These are phyloP conservation scores for Populus hybrid DNA, from an alignment of 441 rosid species.

Conservation along the genomic window DNA sequence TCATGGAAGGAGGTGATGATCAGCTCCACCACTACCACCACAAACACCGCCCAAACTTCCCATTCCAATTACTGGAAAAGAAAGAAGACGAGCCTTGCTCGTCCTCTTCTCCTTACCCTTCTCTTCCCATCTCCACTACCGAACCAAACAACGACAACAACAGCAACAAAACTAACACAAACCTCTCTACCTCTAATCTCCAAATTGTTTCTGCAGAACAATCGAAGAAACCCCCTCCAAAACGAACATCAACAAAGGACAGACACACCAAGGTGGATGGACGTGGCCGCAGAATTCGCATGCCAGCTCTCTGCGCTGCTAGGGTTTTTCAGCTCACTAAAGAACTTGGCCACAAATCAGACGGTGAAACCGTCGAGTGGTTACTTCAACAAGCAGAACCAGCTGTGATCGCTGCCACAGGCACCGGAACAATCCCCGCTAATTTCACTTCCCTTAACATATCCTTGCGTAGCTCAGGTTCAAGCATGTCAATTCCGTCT, in stretches of 20 bases:
- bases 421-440: conserved; percentile 94
- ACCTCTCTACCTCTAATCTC: conserved; percentile 26
- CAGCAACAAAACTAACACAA: conserved; percentile 17
- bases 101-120: conserved; percentile 57
- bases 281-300: conserved; percentile 89
- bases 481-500: conserved; percentile 79
- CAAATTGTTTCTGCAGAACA: conserved; percentile 27
- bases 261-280: conserved; percentile 96
- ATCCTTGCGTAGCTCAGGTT: conserved; percentile 90
- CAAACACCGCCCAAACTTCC: conserved; percentile 46
- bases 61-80: conserved; percentile 68
- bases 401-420: conserved; percentile 89
- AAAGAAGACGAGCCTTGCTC: conserved; percentile 64
- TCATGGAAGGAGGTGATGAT: conserved; percentile 58
- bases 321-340: conserved; percentile 93
- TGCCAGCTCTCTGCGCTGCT: conserved; percentile 98
- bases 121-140: conserved; percentile 33
- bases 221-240: conserved; percentile 67
- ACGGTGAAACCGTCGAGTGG: conserved; percentile 93
- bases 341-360: conserved; percentile 90
- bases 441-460: conserved; percentile 90
- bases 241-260: conserved; percentile 83
- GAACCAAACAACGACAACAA: conserved; percentile 26
- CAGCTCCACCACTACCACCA: conserved; percentile 30
- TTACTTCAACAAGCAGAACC: conserved; percentile 93